Evolutionary conservation across 2,329 filamentous ascomycete species (phyloP), one percentile per base, ranked within the genome.

Genomic region (Cytospora piceicola): DNA sequence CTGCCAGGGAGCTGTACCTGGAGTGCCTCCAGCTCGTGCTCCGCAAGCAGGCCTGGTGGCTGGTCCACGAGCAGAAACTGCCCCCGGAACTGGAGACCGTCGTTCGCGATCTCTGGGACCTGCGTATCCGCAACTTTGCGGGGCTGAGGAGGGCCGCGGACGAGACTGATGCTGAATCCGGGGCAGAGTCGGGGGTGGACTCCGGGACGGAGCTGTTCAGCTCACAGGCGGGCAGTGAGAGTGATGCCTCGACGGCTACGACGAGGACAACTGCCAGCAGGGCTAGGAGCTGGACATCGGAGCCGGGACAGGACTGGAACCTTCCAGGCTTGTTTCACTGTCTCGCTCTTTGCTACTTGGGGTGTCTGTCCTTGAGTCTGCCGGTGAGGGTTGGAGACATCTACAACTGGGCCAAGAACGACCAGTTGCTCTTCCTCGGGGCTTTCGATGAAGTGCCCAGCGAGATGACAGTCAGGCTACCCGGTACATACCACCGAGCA

Each of bases 1-100:
- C 87, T 61, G 94, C 90, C 17, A 87, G 88, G 69, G 87, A 90
- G 69, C 84, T 97, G 29, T 97, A 92, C 75, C 81, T 98, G 42
- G 90, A 96, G 74, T 90, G 88, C 69, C 85, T 96, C 66, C 94
- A 98, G 77, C 81, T 97, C 36, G 84, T 98, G 57, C 80, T 99
- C 32, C 88, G 93, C 75, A 92, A 90, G 73, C 94, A 98, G 79
- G 79, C 92, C 20, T 78, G 86, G 73, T 94, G 90, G 82, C 81
- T 98, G 34, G 80, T 96, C 17, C 79, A 85, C 27, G 80, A 83
- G 7, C 88, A 88, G 74, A 84, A 85, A 0, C 83, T 95, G 57
- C 88, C 90, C 1, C 76, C 81, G 5, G 90, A 96, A 71, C 82
- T 97, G 15, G 93, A 96, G 81, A 88, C 81, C 9, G 82, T 96